Conservation (phyloP, 768 basidiomycete genomes). For the Mycena crocata region DNA sequence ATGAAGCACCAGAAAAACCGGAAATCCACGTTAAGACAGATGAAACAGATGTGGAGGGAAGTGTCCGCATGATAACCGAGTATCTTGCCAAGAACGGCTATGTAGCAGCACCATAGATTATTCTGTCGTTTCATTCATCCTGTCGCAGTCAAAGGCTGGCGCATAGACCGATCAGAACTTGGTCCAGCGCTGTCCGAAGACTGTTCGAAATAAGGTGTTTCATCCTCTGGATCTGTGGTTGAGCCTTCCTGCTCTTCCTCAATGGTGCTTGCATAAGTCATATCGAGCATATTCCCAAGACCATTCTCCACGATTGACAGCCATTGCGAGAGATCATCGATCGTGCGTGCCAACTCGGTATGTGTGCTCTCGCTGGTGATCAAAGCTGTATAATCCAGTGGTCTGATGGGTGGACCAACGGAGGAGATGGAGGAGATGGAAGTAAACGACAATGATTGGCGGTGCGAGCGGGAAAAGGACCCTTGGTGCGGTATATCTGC, state of each 20-base stretch:
- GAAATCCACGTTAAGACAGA: slow-evolving; percentile 95
- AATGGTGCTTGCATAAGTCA: slow-evolving; percentile 63
- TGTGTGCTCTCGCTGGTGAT: slow-evolving; percentile 70
- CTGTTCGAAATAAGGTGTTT: slow-evolving; percentile 22
- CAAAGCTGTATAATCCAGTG: slow-evolving; percentile 76
- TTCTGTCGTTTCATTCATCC: slow-evolving; percentile 22
- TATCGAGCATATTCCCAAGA: slow-evolving; percentile 73
- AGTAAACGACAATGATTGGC: slow-evolving; percentile 46
- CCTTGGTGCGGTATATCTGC: slow-evolving; percentile 36
- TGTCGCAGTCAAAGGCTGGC: slow-evolving; percentile 20
- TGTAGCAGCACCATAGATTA: slow-evolving; percentile 47
- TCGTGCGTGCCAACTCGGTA: slow-evolving; percentile 74
- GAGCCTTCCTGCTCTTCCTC: slow-evolving; percentile 71
- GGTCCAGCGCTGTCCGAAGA: slow-evolving; percentile 24
- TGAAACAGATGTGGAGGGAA: slow-evolving; percentile 79
- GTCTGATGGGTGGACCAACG: slow-evolving; percentile 62
- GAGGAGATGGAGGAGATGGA: slow-evolving; percentile 43
- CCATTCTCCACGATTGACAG: slow-evolving; percentile 80
- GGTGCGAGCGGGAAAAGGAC: slow-evolving; percentile 28
- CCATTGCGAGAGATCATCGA: slow-evolving; percentile 84
- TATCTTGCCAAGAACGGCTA: slow-evolving; percentile 81
- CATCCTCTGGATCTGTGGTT: slow-evolving; percentile 31
- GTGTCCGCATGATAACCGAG: slow-evolving; percentile 80
- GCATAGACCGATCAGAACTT: slow-evolving; percentile 17
- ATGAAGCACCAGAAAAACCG: slow-evolving; percentile 86